Base-by-base conservation (phyloP, 495 filamentous ascomycete genomes). In the Penicillium verhagenii region DNA sequence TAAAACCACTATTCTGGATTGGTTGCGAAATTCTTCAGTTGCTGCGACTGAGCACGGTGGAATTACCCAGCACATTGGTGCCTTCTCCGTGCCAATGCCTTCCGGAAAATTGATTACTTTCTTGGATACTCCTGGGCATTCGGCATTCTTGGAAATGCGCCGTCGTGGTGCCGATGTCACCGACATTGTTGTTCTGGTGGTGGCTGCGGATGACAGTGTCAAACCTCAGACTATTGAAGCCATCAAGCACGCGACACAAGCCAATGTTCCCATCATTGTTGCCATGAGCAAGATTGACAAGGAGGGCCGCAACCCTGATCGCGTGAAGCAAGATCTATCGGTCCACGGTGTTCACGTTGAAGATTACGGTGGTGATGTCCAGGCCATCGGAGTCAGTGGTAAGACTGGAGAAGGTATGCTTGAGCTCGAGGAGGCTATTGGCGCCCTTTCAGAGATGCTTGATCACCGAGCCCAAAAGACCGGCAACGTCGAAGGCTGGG, bases 251-350 rank as follows among this genome's bases (percentile, higher is more conserved):
- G 94, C 95, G 4, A 88, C 87, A 44, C 77, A 80, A n/a, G 91
- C 95, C 26, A 87, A 88, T 52, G 95, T 97, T 1, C 92, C 94
- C 11, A 93, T 99, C 46, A 95, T 97, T 50, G 95, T 97, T 16
- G 95, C 95, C n/a, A 90, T 96, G 71, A 99, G 91, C 75, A 99
- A 99, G 69, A 82, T 96, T 43, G 95, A 99, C 70, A 96, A 93
- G 70, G 84, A 87, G 56, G 85, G 86, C 33, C 82, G 88, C 18
- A 83, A 91, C 56, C 68, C 87, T 13, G 87, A 97, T 37, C 80
- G 80, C 20, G 92, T 97, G 52, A 97, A 96, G 69, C 79, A 84
- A 50, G 95, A 97, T 67, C 83, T 99, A 24, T 83, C 89, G 7
- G 74, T 82, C n/a, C 81, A 96, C 57, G 89, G 89, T 16, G 81